Percentiles rank a stretch among this genome's conserved stretches.
Conservation (phyloP, 352 stramenopile species). For the Globisporangium paroecandrum region DNA sequence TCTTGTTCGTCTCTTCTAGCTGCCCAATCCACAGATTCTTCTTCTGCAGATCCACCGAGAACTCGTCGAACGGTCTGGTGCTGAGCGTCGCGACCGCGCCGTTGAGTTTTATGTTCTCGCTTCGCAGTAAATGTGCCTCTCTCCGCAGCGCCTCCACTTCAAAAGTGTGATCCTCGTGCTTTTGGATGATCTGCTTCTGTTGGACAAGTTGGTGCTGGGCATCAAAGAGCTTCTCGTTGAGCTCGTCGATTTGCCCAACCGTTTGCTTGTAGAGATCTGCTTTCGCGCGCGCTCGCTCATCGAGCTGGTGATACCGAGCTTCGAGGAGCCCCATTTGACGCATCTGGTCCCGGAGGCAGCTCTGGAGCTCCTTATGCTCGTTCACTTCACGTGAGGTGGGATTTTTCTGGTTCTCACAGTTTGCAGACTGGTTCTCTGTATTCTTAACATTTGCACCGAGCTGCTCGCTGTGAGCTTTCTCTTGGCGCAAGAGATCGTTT, state of each 20-base stretch:
- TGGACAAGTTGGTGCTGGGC: conserved; percentile 36
- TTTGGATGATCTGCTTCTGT: conserved; percentile 35
- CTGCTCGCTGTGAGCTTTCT: conserved; percentile 8
- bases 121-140: conserved; percentile 47
- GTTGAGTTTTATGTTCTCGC: conserved; percentile 55
- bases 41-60: conserved; percentile 36
- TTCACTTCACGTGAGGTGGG: neutral
- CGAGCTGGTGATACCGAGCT: conserved; percentile 42
- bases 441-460: neutral
- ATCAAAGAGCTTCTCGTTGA: conserved; percentile 41
- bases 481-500: conserved; percentile 46
- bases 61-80: conserved; percentile 44
- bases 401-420: neutral
- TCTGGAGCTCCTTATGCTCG: conserved; percentile 30
- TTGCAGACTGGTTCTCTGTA: neutral
- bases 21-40: conserved; percentile 48
- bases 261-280: conserved; percentile 38
- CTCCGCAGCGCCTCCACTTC: conserved; percentile 35
- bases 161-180: conserved; percentile 29
- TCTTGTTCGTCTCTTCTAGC: conserved; percentile 35
- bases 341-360: conserved; percentile 27
- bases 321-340: conserved; percentile 55
- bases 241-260: conserved; percentile 30
- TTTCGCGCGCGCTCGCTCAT: conserved; percentile 37
- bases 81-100: conserved; percentile 42